Conservation (phyloP, 257 asterid genomes). For the Jasminum sambac region DNA sequence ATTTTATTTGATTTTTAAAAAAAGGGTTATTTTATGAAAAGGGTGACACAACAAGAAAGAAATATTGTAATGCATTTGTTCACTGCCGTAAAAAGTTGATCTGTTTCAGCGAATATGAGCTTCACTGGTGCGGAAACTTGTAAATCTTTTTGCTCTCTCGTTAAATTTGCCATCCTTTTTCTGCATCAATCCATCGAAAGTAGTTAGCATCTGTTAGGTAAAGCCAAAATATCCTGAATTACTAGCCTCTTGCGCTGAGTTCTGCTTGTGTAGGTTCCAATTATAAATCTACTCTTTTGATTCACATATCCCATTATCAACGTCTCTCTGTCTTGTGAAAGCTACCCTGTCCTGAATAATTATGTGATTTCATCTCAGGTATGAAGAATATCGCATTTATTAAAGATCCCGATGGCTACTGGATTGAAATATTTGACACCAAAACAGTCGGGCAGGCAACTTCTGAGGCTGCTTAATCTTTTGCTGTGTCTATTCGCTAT, state of each 20-base stretch:
- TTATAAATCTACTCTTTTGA: neutral
- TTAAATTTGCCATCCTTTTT: neutral
- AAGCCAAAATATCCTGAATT: neutral
- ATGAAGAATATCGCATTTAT: constrained; percentile 74
- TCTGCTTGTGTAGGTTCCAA: neutral
- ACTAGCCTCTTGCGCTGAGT: too few relatives aligned
- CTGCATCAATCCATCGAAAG: neutral
- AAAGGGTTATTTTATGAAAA: too few relatives aligned
- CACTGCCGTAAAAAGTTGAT: too few relatives aligned
- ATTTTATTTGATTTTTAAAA: too few relatives aligned
- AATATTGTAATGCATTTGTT: too few relatives aligned
- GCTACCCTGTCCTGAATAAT: neutral
- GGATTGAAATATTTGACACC: constrained; percentile 86
- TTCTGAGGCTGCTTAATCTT: constrained; percentile 48
- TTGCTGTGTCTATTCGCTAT: constrained; percentile 6
- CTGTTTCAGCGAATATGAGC: neutral
- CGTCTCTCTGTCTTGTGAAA: neutral
- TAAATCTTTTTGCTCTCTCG: neutral
- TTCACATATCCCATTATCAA: neutral
- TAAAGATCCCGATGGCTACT: constrained; percentile 94
- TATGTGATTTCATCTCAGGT: constrained; percentile 42
- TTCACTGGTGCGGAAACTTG: neutral
- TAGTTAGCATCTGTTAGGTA: neutral
- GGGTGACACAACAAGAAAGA: too few relatives aligned
- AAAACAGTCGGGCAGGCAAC: constrained; percentile 41